Evolutionary conservation across 192 early-diverging fungal genomes (phyloP).

Genomic region (Glomus cerebriforme): DNA sequence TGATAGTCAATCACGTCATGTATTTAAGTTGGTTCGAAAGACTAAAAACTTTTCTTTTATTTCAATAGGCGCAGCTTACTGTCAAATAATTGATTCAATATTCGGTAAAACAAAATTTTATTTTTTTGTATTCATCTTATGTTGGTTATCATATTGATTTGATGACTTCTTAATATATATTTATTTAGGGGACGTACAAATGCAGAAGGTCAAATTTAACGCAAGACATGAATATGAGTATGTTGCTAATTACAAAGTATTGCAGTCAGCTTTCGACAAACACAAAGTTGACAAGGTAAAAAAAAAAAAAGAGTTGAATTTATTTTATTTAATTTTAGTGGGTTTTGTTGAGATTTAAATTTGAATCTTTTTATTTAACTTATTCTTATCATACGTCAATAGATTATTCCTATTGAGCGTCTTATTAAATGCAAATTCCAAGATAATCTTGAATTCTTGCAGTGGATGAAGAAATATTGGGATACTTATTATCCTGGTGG

Average conservation of each 20-base stretch:
- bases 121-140: neutral
- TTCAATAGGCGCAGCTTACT: conserved; percentile 63
- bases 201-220: conserved; percentile 90
- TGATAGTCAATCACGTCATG: neutral
- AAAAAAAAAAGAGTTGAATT: neutral
- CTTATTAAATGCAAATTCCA: conserved; percentile 96
- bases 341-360: neutral
- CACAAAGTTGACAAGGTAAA: conserved; percentile 91
- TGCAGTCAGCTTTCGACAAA: conserved; percentile 84
- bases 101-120: conserved; percentile 46
- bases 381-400: neutral
- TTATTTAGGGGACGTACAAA: conserved; percentile 69
- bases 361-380: neutral
- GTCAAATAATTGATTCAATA: conserved; percentile 73
- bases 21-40: neutral
- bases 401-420: conserved; percentile 85
- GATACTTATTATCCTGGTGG: conserved; percentile 85
- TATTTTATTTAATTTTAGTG: conserved; percentile 10
- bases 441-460: conserved; percentile 98
- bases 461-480: conserved; percentile 95
- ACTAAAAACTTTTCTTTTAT: neutral
- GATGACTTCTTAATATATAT: neutral
- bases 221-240: conserved; percentile 98
- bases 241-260: conserved; percentile 91
- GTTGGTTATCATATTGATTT: neutral